Evolutionary conservation across 768 basidiomycete species (phyloP).

Genomic region (Pluteus cervinus): DNA sequence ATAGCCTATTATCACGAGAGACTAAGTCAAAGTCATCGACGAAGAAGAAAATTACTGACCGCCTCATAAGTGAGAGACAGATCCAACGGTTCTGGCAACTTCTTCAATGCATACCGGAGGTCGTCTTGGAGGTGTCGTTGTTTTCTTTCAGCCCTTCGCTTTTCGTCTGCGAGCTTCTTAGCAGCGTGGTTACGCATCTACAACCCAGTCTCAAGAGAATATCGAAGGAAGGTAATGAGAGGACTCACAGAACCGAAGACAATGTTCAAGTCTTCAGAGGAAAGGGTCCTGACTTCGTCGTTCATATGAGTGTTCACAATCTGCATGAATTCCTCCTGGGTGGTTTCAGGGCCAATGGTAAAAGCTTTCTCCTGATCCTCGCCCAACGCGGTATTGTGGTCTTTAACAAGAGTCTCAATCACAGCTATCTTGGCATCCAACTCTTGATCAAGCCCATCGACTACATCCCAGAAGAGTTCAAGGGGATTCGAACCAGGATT

Average conservation of each 20-base stretch:
- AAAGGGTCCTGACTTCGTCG: conserved; percentile 40
- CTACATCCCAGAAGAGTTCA: conserved; percentile 93
- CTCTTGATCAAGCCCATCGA: conserved; percentile 83
- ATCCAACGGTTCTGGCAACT: conserved; percentile 78
- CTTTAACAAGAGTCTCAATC: conserved; percentile 56
- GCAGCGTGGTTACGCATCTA: conserved; percentile 70
- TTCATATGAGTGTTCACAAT: conserved; percentile 54
- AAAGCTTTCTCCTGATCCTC: conserved; percentile 29
- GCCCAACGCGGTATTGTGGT: conserved; percentile 34
- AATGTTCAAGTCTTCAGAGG: conserved; percentile 44
- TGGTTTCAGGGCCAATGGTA: conserved; percentile 48
- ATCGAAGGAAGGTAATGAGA: conserved; percentile 1
- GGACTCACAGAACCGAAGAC: conserved; percentile 60
- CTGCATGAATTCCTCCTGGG: conserved; percentile 55
- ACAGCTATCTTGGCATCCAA: conserved; percentile 73
- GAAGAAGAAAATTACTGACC: conserved; percentile 35
- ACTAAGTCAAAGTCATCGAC: background rate
- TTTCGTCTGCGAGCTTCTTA: conserved; percentile 81
- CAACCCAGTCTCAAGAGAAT: conserved; percentile 5
- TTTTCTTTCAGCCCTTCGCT: conserved; percentile 75
- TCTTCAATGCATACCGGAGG: conserved; percentile 91
- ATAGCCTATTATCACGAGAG: conserved; percentile 41
- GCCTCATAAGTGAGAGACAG: conserved; percentile 73
- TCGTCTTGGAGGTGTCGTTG: conserved; percentile 91
- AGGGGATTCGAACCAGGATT: conserved; percentile 92